Percentiles rank a stretch among this genome's conserved stretches.
phyloP scores from a whole-genome alignment of 2,329 filamentous ascomycete species.

The Epichloe uncinata region DNA sequence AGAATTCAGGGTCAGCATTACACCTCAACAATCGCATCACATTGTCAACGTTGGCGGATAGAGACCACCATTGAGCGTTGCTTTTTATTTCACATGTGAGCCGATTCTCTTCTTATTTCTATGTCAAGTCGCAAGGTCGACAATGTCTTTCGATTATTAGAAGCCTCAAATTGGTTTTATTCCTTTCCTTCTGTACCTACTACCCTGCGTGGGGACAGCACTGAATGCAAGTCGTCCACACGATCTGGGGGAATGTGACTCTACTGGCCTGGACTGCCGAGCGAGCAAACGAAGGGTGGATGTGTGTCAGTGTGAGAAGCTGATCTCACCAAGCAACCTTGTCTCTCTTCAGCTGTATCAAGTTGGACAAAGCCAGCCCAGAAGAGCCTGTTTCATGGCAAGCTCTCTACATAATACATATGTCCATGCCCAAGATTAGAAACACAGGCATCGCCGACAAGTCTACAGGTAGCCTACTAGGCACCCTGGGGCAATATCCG shows the following conservation, averaged over 20 bases:
- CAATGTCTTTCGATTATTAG: conserved; percentile 22
- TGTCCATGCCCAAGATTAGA: background rate
- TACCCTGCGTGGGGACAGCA: background rate
- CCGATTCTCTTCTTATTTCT: conserved; percentile 8
- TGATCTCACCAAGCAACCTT: too few species aligned
- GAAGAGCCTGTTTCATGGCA: background rate
- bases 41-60: too few species aligned
- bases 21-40: too few species aligned
- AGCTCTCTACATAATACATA: background rate
- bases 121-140: conserved; percentile 13
- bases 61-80: too few species aligned
- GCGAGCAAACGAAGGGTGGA: background rate
- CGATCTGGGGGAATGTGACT: background rate
- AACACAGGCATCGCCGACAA: background rate
- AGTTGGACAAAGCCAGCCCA: too few species aligned
- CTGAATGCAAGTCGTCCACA: background rate
- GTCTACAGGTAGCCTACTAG: too few species aligned
- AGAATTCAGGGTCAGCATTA: too few species aligned
- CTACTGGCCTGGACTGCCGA: background rate
- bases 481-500: too few species aligned
- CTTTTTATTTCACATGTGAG: too few species aligned
- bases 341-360: too few species aligned
- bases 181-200: conserved; percentile 4
- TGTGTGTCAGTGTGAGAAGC: too few species aligned
- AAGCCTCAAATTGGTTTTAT: conserved; percentile 9